A percentile compares a stretch with the other conserved stretches of the same genome.
Conservation (phyloP, 225 moss, liverwort and hornwort genomes). For the Neckera pumila region DNA sequence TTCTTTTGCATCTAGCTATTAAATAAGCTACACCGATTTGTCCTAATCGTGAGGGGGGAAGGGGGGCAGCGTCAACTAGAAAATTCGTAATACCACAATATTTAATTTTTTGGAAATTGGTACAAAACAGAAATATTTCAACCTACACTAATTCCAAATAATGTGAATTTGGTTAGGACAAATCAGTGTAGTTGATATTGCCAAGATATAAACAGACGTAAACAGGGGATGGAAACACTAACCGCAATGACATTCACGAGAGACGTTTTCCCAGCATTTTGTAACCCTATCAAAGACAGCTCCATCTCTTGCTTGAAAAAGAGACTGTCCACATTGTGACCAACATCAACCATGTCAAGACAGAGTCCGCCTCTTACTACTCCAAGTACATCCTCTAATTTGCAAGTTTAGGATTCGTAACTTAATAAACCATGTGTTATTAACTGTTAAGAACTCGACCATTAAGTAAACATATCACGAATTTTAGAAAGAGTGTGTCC, state of each 20-base stretch:
- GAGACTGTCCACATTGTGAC: slow-evolving; percentile 40
- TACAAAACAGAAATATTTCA: not conserved
- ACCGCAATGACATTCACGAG: slow-evolving; percentile 96
- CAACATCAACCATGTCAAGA: slow-evolving; percentile 1
- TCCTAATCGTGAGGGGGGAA: not conserved
- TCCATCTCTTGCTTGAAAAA: slow-evolving; percentile 99
- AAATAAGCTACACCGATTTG: not conserved
- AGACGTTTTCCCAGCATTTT: slow-evolving; percentile 91
- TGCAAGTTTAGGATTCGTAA: not conserved
- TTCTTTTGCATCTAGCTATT: not conserved
- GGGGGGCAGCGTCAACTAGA: too few relatives aligned
- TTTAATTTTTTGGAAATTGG: not conserved
- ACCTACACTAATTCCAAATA: not conserved
- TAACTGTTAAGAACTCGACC: not conserved
- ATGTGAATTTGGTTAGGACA: not conserved
- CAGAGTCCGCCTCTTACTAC: not conserved
- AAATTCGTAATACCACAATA: not conserved
- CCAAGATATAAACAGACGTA: not conserved
- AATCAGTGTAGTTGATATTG: not conserved
- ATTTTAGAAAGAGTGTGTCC: not conserved
- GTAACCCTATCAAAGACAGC: slow-evolving; percentile 82
- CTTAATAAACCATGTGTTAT: not conserved
- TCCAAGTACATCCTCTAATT: not conserved
- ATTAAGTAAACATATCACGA: not conserved
- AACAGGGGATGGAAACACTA: not conserved